phyloP scores from a whole-genome alignment of 2,329 filamentous ascomycete species.

The Ilyonectria destructans region DNA sequence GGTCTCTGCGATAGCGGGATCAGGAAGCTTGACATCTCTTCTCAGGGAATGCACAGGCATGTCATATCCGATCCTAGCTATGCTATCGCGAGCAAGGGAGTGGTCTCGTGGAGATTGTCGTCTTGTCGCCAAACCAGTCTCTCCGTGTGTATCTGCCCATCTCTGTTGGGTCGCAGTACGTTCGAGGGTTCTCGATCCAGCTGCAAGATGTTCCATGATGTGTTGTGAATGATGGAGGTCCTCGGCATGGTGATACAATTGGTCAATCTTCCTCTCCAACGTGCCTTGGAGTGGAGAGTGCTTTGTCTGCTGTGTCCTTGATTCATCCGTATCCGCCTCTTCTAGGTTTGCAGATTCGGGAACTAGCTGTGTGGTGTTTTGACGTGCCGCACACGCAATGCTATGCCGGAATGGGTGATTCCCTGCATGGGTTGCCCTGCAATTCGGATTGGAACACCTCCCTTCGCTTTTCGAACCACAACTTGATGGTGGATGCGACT shows the following conservation, averaged over 20 bases:
- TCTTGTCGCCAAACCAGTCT: conserved; percentile 2
- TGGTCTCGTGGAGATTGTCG: conserved; percentile 27
- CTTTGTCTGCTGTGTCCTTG: conserved; percentile 1
- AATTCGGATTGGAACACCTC: conserved; percentile 50
- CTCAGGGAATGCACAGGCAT: conserved; percentile 33
- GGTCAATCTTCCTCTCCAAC: conserved; percentile 49
- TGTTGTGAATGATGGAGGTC: conserved; percentile 55
- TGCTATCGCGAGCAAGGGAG: conserved; percentile 35
- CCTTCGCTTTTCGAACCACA: conserved; percentile 31
- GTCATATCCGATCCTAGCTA: conserved; percentile 21
- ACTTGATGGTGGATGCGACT: conserved; percentile 29
- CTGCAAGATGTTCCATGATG: conserved; percentile 54
- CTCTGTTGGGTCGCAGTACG: conserved; percentile 20
- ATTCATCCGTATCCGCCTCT: conserved; percentile 25
- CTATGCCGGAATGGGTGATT: conserved; percentile 53
- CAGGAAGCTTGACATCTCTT: conserved; percentile 30
- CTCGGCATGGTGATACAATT: conserved; percentile 53
- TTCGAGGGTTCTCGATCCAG: conserved; percentile 33
- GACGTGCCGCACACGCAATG: conserved; percentile 49
- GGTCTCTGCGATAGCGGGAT: conserved; percentile 17
- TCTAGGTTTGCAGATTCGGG: conserved; percentile 21
- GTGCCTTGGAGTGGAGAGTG: conserved; percentile 27
- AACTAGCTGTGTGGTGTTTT: conserved; percentile 20
- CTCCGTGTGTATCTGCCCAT: conserved; percentile 12
- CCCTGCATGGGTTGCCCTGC: conserved; percentile 47